These are phyloP conservation scores for Fraxinus nigra DNA, from an alignment of 305 asterid genomes.

Conservation along the genomic window DNA sequence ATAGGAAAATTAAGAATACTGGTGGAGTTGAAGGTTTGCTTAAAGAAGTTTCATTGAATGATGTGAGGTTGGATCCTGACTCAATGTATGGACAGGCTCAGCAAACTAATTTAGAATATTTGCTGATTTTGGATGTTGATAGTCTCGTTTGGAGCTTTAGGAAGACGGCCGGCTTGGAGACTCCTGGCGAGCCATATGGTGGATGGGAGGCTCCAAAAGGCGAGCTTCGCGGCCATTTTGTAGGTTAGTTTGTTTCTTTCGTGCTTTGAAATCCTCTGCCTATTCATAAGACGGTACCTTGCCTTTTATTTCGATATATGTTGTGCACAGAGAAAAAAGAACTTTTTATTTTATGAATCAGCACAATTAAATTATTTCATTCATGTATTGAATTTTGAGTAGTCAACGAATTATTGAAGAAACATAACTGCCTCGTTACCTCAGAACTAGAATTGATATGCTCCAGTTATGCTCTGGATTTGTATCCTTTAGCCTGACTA, in stretches of 20 bases:
- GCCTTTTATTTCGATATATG: not conserved
- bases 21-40: slow-evolving; percentile 31
- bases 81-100: slow-evolving; percentile 75
- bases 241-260: slow-evolving; percentile 48
- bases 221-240: slow-evolving; percentile 93
- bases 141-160: slow-evolving; percentile 79
- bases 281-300: not conserved
- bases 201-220: slow-evolving; percentile 71
- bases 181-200: slow-evolving; percentile 63
- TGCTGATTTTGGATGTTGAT: slow-evolving; percentile 74
- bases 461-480: not conserved
- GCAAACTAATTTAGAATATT: slow-evolving; percentile 76
- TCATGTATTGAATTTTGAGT: not conserved
- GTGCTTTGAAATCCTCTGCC: not conserved
- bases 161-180: slow-evolving; percentile 62
- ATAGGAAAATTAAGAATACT: slow-evolving; percentile 48
- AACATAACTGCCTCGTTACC: not conserved
- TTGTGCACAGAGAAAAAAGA: not conserved
- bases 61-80: slow-evolving; percentile 63
- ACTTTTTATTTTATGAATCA: not conserved
- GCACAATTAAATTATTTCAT: not conserved
- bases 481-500: not conserved
- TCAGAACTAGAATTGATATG: not conserved
- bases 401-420: not conserved
- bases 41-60: slow-evolving; percentile 53